Base-by-base conservation (phyloP, 1,139 yeast genomes). In the Suhomyces terraborum region DNA sequence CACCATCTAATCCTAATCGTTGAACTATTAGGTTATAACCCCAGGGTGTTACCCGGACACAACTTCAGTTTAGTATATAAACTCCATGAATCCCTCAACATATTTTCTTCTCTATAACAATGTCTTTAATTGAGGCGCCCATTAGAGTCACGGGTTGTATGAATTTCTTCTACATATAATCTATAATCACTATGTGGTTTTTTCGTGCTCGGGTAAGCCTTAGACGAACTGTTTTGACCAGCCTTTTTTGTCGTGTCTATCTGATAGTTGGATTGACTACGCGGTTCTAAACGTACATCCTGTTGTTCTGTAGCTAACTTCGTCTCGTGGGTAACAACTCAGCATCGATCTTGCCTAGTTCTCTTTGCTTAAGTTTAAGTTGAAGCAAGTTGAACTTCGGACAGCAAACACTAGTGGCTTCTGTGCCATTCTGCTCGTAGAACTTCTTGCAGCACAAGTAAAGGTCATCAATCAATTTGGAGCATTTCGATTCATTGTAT, bases 121-220 rank as follows among this genome's bases (percentile, higher is more conserved):
- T 84, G 89, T 83, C 84, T 83, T 82, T 78, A 61, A 45, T 62
- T 52, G 76, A 84, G 94, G 86, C 91, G 84, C 93, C 94, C 94
- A 78, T 79, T 77, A 85, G 94, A 85, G 94, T 85, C 93, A 84
- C 94, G 88, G 82, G 64, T 66, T 75, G 66, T 66, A 64, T 71
- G 76, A 62, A 40, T 54, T 61, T 58, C 70, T 60, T 69, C 78
- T 59, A 71, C 80, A 69, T 71, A 68, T 68, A 71, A 59, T 66
- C 78, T 66, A 58, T 63, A 55, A 50, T 61, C 69, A 62, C 72
- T 60, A 40, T 67, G 72, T 68, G 75, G 64, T 62, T 62, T 53
- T 69, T 77, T 78, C 87, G 94, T 85, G 94, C 94, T 85, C 89
- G 93, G 93, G 93, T 84, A 66, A 71, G 86, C 85, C 93, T 84